Conservation (phyloP, 345 rosid species). For the Eucalyptus caleyi region DNA sequence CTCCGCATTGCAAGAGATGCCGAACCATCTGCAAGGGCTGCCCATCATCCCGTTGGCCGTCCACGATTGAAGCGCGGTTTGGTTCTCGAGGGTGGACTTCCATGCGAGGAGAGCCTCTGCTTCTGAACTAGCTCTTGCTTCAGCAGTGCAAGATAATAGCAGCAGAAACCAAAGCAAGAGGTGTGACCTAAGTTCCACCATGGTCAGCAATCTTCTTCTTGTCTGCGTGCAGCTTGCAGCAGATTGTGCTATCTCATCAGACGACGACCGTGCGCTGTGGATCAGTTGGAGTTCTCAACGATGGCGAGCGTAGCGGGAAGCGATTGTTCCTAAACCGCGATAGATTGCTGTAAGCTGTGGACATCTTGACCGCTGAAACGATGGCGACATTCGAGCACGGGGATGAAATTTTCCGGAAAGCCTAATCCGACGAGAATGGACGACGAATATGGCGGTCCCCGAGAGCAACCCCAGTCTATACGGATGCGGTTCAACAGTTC, state of each 20-base stretch:
- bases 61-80: background rate
- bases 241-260: background rate
- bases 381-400: background rate
- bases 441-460: background rate
- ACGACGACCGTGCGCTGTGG: background rate
- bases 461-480: background rate
- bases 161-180: background rate
- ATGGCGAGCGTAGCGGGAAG: background rate
- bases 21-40: background rate
- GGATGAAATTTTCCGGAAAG: no score
- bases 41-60: background rate
- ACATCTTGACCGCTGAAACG: background rate
- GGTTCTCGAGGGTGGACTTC: background rate
- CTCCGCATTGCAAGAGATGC: background rate
- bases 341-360: background rate
- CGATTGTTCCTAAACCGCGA: background rate
- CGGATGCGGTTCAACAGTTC: background rate
- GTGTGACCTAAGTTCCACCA: background rate
- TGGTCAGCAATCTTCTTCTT: background rate
- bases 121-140: background rate
- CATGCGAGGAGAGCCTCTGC: background rate
- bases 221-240: background rate
- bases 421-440: background rate
- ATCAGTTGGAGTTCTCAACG: background rate
- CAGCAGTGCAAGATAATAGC: background rate